phyloP scores from a whole-genome alignment of 179 eudicot species.

The Monotropa hypopitys region DNA sequence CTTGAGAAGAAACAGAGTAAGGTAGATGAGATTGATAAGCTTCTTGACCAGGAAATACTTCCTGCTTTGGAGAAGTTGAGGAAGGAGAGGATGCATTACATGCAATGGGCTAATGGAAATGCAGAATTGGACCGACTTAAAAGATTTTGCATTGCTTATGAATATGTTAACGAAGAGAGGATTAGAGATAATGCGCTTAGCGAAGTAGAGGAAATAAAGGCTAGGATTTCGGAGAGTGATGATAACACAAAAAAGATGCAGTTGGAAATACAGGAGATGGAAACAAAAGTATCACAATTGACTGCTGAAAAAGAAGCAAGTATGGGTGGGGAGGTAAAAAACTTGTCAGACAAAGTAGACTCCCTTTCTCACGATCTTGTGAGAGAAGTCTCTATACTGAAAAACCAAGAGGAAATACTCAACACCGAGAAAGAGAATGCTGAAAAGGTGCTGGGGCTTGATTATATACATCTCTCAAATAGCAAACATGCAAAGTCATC shows the following conservation, averaged over 20 bases:
- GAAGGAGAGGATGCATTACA: slow-evolving; percentile 84
- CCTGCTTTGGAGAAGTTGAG: slow-evolving; percentile 92
- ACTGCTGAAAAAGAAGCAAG: slow-evolving; percentile 76
- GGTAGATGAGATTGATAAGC: slow-evolving; percentile 96
- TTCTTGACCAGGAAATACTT: slow-evolving; percentile 85
- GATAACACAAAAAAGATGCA: slow-evolving; percentile 29
- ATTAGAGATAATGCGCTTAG: slow-evolving; percentile 62
- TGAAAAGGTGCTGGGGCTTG: slow-evolving; percentile 41
- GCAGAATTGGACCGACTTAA: slow-evolving; percentile 80
- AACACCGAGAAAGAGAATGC: slow-evolving; percentile 51
- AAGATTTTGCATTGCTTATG: slow-evolving; percentile 90
- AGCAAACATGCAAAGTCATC: not conserved
- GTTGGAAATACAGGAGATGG: slow-evolving; percentile 61
- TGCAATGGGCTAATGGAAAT: slow-evolving; percentile 96
- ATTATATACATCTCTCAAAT: too few relatives aligned
- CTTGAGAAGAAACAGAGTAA: slow-evolving; percentile 91
- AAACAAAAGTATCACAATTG: slow-evolving; percentile 45
- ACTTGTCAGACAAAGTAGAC: slow-evolving; percentile 66
- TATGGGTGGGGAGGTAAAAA: slow-evolving; percentile 76
- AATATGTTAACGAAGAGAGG: slow-evolving; percentile 75
- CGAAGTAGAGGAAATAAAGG: slow-evolving; percentile 48
- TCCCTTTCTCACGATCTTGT: slow-evolving; percentile 66
- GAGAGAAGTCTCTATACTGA: slow-evolving; percentile 59
- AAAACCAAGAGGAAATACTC: slow-evolving; percentile 73
- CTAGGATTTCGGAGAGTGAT: slow-evolving; percentile 54